Evolutionary conservation across 2,329 filamentous ascomycete genomes (phyloP), one percentile per base, ranked within the genome.

Genomic region (Talaromyces sp.): DNA sequence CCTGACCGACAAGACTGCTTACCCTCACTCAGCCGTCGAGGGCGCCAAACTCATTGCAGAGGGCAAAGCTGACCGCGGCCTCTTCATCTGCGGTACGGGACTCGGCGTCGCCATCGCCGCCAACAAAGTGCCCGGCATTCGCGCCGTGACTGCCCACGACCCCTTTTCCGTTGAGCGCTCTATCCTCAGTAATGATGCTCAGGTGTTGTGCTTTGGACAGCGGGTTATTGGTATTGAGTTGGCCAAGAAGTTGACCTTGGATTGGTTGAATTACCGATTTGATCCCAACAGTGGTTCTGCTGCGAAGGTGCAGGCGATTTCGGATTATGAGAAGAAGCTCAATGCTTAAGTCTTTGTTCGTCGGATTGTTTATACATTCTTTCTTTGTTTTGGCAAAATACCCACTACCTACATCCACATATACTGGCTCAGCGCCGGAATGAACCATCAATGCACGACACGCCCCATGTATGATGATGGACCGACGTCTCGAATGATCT

Each of bases 71-170:
- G 91, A 96, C 77, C 88, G 91, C 60, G 91, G 90, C 0, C 81
- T 96, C 40, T 76, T 77, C 67, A 91, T 96, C 79, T 96, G 91
- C 78, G 91, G 92, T 2, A 96, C 92, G 0, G 92, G 92, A 0
- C 83, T 96, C 7, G 92, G 92, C 21, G 92, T 96, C 7, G 91
- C 92, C 69, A 96, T 96, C 73, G 80, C 86, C n/a, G 92, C 92
- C 67, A 96, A 96, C 82, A 96, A 96, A 76, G 86, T 96, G 67
- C 88, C 87, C 62, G 91, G 91, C 5, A 86, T 96, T 65, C 82
- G 91, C 25, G 92, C 92, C n/a, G 92, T 96, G 18, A 96, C 91
- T 5, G 92, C 92, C 1, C 92, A 96, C 75, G 92, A 96, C 73
- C 88, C 87, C 67, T 96, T 93, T 80, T 88, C 84, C 62, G 90